Evolutionary conservation across 441 rosid species (phyloP).

Genomic region (Theobroma grandiflorum): DNA sequence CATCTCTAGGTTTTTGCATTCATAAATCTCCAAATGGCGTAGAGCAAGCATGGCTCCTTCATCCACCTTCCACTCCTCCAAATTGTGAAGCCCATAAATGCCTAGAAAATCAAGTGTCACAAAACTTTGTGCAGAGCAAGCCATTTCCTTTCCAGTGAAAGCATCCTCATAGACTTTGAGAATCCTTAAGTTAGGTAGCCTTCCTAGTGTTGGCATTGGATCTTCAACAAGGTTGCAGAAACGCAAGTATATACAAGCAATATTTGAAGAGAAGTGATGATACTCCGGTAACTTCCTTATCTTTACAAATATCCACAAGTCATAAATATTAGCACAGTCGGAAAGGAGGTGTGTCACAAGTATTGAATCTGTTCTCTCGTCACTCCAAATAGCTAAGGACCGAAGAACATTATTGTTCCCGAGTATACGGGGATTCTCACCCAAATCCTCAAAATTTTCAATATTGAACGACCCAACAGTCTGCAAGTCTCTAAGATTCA

Average conservation of each 20-base stretch:
- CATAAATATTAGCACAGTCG: background rate
- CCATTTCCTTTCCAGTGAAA: background rate
- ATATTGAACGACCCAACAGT: background rate
- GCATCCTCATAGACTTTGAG: background rate
- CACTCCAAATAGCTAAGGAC: background rate
- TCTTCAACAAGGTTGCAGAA: background rate
- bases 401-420: no score
- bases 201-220: slow-evolving; percentile 3
- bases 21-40: no score
- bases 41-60: no score
- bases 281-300: background rate
- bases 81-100: no score
- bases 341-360: background rate
- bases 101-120: no score
- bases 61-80: no score
- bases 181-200: background rate
- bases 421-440: no score
- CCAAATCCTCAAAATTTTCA: background rate
- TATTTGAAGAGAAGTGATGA: background rate
- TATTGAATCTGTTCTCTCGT: background rate
- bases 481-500: no score
- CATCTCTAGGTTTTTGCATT: no score
- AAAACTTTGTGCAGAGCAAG: no score
- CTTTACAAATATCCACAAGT: no score
- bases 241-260: background rate